Evolutionary conservation across 2,329 filamentous ascomycete species (phyloP).

Genomic region (Raffaelea arxii): DNA sequence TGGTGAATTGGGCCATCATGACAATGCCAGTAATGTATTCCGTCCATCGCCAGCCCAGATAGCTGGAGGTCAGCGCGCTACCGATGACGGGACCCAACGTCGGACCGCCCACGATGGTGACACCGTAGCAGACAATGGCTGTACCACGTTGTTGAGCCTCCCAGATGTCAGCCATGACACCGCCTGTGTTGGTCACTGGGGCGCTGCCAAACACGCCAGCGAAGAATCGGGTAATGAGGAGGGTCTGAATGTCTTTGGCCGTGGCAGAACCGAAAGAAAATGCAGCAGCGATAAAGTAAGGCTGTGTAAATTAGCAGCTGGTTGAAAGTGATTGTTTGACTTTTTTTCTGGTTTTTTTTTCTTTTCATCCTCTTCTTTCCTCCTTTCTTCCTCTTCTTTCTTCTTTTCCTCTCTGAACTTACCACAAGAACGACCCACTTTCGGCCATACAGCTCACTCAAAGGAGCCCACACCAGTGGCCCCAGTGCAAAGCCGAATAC

Average conservation of each 20-base stretch:
- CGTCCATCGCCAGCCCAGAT: slow-evolving; percentile 45
- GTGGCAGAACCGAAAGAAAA: slow-evolving; percentile 57
- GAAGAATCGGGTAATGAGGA: slow-evolving; percentile 57
- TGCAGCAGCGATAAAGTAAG: slow-evolving; percentile 52
- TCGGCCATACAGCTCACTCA: slow-evolving; percentile 50
- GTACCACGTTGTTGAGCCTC: slow-evolving; percentile 48
- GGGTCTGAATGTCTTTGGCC: slow-evolving; percentile 54
- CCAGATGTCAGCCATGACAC: slow-evolving; percentile 58
- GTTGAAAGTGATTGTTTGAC: no score
- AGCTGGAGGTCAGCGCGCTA: slow-evolving; percentile 27
- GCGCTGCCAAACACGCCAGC: slow-evolving; percentile 53
- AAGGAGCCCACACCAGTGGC: slow-evolving; percentile 46
- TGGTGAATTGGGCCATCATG: slow-evolving; percentile 40
- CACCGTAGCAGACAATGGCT: slow-evolving; percentile 58
- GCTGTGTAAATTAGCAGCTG: slow-evolving; percentile 16
- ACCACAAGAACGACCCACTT: slow-evolving; percentile 39
- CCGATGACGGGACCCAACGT: slow-evolving; percentile 41
- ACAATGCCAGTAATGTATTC: slow-evolving; percentile 52
- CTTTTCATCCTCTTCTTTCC: no score
- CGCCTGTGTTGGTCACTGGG: slow-evolving; percentile 60
- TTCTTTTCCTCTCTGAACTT: no score
- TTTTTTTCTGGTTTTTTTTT: no score
- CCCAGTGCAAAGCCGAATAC: slow-evolving; percentile 45
- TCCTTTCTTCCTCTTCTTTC: no score
- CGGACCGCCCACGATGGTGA: slow-evolving; percentile 54